phyloP scores from a whole-genome alignment of 2,329 filamentous ascomycete species.

The Fusarium ramigenum region DNA sequence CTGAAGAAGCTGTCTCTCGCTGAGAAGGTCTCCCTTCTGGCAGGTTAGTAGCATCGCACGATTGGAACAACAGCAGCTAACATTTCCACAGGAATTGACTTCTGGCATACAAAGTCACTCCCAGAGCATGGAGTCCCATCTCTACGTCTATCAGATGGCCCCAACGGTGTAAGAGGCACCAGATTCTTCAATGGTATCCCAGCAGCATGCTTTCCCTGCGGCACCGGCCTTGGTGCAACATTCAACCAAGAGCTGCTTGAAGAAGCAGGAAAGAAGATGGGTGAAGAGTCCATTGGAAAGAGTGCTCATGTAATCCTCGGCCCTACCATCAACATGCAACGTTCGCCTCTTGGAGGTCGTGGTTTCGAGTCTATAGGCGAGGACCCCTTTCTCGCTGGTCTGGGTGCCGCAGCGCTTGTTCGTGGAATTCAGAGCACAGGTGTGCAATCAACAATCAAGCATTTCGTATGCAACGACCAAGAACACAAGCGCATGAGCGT shows the following conservation, averaged over 20 bases:
- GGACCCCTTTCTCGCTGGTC: slow-evolving; percentile 65
- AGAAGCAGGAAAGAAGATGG: slow-evolving; percentile 61
- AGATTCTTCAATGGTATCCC: slow-evolving; percentile 72
- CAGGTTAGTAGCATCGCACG: slow-evolving; percentile 50
- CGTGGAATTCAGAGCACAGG: slow-evolving; percentile 66
- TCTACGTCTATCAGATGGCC: slow-evolving; percentile 73
- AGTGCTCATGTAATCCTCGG: slow-evolving; percentile 67
- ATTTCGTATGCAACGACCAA: slow-evolving; percentile 70
- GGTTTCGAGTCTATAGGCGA: slow-evolving; percentile 69
- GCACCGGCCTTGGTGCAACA: slow-evolving; percentile 65
- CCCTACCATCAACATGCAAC: slow-evolving; percentile 71
- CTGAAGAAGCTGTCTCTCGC: slow-evolving; percentile 62
- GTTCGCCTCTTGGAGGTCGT: slow-evolving; percentile 67
- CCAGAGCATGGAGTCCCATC: slow-evolving; percentile 70
- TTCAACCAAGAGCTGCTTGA: slow-evolving; percentile 65
- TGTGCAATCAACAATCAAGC: slow-evolving; percentile 66
- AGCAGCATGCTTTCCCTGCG: slow-evolving; percentile 70
- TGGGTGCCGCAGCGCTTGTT: slow-evolving; percentile 62
- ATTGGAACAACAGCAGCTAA: neutral
- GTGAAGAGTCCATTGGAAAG: slow-evolving; percentile 63
- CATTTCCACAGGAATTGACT: slow-evolving; percentile 63
- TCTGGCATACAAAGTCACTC: slow-evolving; percentile 74
- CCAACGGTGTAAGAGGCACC: slow-evolving; percentile 74
- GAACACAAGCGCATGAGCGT: slow-evolving; percentile 67
- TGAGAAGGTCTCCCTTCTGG: slow-evolving; percentile 64